Conservation (phyloP, 2,329 filamentous ascomycete genomes). For the Falciphora oryzae region DNA sequence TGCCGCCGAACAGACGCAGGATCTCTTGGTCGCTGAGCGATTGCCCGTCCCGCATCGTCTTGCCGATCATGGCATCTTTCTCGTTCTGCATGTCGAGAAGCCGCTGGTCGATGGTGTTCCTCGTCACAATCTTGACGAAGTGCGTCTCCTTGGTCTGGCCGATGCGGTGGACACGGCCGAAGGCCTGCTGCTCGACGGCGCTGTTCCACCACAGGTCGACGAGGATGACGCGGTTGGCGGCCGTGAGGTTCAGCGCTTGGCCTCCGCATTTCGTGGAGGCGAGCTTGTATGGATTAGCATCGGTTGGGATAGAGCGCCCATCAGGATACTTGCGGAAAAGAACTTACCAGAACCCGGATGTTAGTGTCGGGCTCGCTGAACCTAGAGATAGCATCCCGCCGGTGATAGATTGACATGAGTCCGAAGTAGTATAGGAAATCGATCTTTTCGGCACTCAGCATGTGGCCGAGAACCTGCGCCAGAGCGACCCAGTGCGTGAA, state of each 20-base stretch:
- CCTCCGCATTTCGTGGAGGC: constrained; percentile 29
- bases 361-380: constrained; percentile 18
- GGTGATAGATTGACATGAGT: constrained; percentile 14
- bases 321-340: neutral
- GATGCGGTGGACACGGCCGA: constrained; percentile 55
- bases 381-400: constrained; percentile 12
- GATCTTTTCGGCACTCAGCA: constrained; percentile 25
- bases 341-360: constrained; percentile 31
- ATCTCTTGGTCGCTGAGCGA: neutral
- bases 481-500: constrained; percentile 30
- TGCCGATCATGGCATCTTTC: constrained; percentile 44
- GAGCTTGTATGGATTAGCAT: constrained; percentile 23
- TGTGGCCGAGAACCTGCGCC: constrained; percentile 28
- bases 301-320: too few species aligned
- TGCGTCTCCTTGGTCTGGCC: constrained; percentile 57
- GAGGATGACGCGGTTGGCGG: constrained; percentile 47
- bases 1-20: neutral
- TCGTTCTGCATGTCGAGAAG: constrained; percentile 48
- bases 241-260: constrained; percentile 34
- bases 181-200: constrained; percentile 55
- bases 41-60: constrained; percentile 24
- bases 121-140: constrained; percentile 51
- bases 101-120: constrained; percentile 51
- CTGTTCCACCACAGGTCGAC: constrained; percentile 59
- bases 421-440: constrained; percentile 34